These are phyloP conservation scores for Oxalis stricta DNA, from an alignment of 441 rosid species.

Conservation along the genomic window DNA sequence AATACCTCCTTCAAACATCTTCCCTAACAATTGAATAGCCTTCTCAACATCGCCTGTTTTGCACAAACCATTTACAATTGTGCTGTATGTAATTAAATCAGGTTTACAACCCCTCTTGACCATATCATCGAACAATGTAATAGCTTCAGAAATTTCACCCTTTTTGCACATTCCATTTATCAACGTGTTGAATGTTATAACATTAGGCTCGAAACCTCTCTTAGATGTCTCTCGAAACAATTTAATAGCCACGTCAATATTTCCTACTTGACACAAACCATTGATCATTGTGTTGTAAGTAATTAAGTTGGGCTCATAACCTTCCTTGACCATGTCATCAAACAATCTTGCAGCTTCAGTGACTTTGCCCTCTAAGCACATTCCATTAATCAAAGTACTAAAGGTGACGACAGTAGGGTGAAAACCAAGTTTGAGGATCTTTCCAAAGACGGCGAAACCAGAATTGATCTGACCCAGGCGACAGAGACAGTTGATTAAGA, in stretches of 20 bases:
- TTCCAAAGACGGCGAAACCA: not conserved
- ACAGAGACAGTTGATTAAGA: not conserved
- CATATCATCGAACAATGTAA: not conserved
- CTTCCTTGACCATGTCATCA: constrained; percentile 3
- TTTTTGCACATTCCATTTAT: not conserved
- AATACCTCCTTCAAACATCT: not conserved
- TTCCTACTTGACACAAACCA: not conserved
- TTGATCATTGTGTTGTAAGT: constrained; percentile 5
- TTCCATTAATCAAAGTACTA: too few species aligned
- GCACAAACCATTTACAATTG: constrained; percentile 1
- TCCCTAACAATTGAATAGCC: constrained; percentile 3
- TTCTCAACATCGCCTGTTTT: not conserved
- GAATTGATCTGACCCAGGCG: not conserved
- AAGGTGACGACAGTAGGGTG: too few species aligned
- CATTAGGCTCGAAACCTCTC: not conserved
- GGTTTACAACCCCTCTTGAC: constrained; percentile 5
- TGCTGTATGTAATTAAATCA: constrained; percentile 8
- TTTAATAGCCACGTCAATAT: not conserved
- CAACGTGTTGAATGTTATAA: too few species aligned
- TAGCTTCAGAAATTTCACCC: not conserved
- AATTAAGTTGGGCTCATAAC: constrained; percentile 7
- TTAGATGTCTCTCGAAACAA: not conserved
- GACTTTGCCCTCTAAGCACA: not conserved
- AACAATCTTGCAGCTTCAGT: not conserved
- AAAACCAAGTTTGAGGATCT: not conserved